Evolutionary conservation across 225 moss, liverwort and hornwort species (phyloP).

Genomic region (Sphagnum contortum): DNA sequence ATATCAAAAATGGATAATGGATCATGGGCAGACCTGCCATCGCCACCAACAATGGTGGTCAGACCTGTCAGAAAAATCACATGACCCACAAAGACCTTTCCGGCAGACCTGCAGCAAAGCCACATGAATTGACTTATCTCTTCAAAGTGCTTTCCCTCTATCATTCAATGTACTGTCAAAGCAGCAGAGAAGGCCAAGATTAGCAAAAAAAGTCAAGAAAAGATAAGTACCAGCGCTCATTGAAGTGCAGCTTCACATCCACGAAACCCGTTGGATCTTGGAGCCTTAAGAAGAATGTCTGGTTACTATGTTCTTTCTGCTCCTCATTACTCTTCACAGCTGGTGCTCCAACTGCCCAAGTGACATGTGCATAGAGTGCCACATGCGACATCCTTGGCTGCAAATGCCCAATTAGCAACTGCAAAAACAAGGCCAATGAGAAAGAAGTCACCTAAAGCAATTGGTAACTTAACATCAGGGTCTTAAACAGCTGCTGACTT

Average conservation of each 20-base stretch:
- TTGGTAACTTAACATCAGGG: not conserved
- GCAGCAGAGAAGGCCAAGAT: too few species aligned
- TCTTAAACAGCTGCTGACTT: not conserved
- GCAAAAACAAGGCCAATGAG: constrained; percentile 3
- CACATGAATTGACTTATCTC: not conserved
- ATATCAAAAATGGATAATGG: not conserved
- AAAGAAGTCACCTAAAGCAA: constrained; percentile 1
- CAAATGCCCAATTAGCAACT: constrained; percentile 35
- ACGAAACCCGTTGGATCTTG: constrained; percentile 34
- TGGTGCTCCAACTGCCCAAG: constrained; percentile 16
- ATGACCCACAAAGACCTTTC: constrained; percentile 38
- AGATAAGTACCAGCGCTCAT: constrained; percentile 26
- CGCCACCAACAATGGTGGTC: constrained; percentile 14
- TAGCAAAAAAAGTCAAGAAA: too few species aligned
- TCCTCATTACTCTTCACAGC: constrained; percentile 14
- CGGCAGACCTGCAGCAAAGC: constrained; percentile 32
- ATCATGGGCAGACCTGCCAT: constrained; percentile 23
- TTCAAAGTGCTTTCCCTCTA: not conserved
- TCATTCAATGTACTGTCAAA: too few species aligned
- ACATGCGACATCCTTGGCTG: constrained; percentile 35
- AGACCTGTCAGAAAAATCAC: constrained; percentile 39
- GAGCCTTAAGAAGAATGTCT: constrained; percentile 28
- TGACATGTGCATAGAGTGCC: constrained; percentile 40
- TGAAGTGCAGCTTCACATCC: constrained; percentile 32
- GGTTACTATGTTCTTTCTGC: constrained; percentile 19